Conservation (phyloP, 257 asterid species). For the Scutellaria baicalensis region DNA sequence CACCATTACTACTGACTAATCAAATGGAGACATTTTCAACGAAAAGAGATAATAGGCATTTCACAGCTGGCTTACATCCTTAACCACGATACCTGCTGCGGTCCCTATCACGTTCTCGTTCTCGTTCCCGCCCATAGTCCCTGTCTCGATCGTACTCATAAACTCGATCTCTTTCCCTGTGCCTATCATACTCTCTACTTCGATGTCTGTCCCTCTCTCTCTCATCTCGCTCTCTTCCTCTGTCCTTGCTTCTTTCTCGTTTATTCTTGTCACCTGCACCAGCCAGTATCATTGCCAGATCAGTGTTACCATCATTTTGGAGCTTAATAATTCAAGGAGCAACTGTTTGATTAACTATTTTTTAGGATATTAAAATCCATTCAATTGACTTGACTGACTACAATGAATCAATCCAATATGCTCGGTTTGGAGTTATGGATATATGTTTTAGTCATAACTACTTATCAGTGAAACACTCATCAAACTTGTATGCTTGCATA, state of each 20-base stretch:
- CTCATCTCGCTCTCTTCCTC: conserved; percentile 66
- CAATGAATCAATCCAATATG: neutral
- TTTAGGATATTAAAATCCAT: neutral
- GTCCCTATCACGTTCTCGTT: conserved; percentile 49
- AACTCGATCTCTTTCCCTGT: conserved; percentile 58
- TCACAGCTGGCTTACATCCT: neutral
- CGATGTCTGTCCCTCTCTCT: conserved; percentile 68
- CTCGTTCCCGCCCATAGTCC: conserved; percentile 66
- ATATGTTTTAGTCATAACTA: neutral
- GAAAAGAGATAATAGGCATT: neutral
- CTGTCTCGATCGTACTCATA: conserved; percentile 58
- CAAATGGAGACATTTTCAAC: conserved; percentile 1
- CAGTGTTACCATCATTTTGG: neutral
- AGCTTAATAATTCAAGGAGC: neutral
- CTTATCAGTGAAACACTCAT: too few species aligned
- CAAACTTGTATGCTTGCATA: too few species aligned
- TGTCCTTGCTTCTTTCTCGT: conserved; percentile 61
- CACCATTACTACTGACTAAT: neutral
- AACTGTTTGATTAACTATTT: neutral
- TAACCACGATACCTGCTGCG: conserved; percentile 50
- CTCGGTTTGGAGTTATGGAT: neutral
- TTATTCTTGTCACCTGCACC: conserved; percentile 53
- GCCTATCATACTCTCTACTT: conserved; percentile 63
- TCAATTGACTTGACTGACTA: neutral
- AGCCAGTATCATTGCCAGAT: neutral